Conservation (phyloP, 352 stramenopile genomes). For the Pythium apleroticum region DNA sequence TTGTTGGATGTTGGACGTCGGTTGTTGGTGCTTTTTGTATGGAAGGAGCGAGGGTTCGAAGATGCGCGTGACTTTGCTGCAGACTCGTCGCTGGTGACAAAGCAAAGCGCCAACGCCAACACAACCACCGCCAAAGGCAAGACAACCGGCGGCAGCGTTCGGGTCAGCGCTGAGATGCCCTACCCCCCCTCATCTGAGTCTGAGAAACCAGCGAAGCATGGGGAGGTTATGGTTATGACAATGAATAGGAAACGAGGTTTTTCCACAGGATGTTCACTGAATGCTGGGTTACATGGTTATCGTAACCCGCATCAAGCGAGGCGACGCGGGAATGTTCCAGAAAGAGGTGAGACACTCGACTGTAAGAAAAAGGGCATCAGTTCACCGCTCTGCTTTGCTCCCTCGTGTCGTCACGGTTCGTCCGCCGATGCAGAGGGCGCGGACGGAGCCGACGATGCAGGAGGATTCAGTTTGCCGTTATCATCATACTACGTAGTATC, state of each 20-base stretch:
- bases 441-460: too few relatives aligned
- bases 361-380: too few relatives aligned
- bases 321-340: background rate
- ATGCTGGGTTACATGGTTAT: background rate
- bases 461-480: too few relatives aligned
- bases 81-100: conserved; percentile 1
- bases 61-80: background rate
- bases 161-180: background rate
- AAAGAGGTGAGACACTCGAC: background rate
- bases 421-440: too few relatives aligned
- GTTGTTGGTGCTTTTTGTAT: background rate
- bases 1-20: background rate
- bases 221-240: background rate
- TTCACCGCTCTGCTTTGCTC: too few relatives aligned
- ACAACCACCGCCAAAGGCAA: background rate
- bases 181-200: background rate
- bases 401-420: too few relatives aligned
- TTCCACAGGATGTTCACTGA: background rate
- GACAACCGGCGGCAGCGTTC: background rate
- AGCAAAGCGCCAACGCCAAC: conserved; percentile 1
- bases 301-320: too few relatives aligned
- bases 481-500: too few relatives aligned
- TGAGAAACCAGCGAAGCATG: background rate
- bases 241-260: background rate
- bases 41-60: background rate